Evolutionary conservation across 2,329 filamentous ascomycete genomes (phyloP).

Genomic region (Diaporthe vexans): DNA sequence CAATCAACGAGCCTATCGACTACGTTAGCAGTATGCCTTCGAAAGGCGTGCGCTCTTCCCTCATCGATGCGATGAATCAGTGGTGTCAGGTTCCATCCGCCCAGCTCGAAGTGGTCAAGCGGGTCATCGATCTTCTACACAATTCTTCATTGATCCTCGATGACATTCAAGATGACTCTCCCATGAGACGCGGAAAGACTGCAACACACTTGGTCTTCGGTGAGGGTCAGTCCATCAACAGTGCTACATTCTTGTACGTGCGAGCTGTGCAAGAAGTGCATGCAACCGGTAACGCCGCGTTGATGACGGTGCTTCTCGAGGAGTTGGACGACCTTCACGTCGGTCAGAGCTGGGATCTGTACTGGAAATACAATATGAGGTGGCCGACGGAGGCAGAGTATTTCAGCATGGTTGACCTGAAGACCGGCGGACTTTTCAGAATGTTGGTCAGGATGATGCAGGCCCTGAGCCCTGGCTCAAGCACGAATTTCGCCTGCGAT

Average conservation of each 20-base stretch:
- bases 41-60: conserved; percentile 1
- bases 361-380: conserved; percentile 44
- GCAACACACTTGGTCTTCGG: conserved; percentile 21
- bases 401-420: conserved; percentile 45
- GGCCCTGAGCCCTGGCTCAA: neutral
- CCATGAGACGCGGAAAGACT: conserved; percentile 3
- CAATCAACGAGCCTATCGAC: conserved; percentile 9
- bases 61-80: conserved; percentile 17
- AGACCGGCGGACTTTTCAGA: conserved; percentile 24
- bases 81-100: conserved; percentile 1
- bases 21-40: conserved; percentile 21
- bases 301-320: conserved; percentile 1
- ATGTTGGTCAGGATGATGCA: conserved; percentile 23
- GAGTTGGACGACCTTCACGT: conserved; percentile 42
- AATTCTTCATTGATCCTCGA: conserved; percentile 23
- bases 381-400: conserved; percentile 45
- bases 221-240: conserved; percentile 16
- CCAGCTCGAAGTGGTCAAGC: neutral
- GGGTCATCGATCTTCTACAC: conserved; percentile 10
- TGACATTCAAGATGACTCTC: conserved; percentile 19
- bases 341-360: conserved; percentile 47
- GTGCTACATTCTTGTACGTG: conserved; percentile 9
- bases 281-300: neutral
- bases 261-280: neutral
- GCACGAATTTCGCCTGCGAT: conserved; percentile 1